These are phyloP conservation scores for Ilex paraguariensis DNA, from an alignment of 305 asterid genomes.

Conservation along the genomic window DNA sequence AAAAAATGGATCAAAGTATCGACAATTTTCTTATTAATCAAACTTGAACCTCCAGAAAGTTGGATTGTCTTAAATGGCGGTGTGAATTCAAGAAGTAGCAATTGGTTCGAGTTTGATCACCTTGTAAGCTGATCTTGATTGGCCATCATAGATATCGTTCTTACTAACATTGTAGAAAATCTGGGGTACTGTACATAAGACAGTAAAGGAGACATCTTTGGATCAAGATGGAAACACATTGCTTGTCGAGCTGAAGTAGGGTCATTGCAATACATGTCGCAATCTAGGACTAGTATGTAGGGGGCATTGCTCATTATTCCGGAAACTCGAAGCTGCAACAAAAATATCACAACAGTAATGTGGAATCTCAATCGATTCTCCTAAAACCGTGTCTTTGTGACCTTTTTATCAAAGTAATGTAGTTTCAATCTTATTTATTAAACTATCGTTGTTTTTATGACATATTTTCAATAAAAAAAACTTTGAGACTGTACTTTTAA, in stretches of 20 bases:
- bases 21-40: too few relatives aligned
- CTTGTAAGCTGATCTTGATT: constrained; percentile 67
- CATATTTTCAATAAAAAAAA: too few relatives aligned
- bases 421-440: too few relatives aligned
- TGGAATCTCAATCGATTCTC: too few relatives aligned
- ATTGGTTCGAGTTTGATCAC: constrained; percentile 14
- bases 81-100: not conserved
- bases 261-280: constrained; percentile 70
- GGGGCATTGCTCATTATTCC: constrained; percentile 68
- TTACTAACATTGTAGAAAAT: constrained; percentile 64
- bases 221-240: constrained; percentile 80
- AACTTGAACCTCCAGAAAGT: too few relatives aligned
- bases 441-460: too few relatives aligned
- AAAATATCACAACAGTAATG: not conserved
- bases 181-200: constrained; percentile 66
- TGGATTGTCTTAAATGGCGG: too few relatives aligned
- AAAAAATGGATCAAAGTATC: not conserved
- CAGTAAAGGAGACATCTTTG: constrained; percentile 38
- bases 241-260: constrained; percentile 77
- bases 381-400: too few relatives aligned
- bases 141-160: constrained; percentile 77
- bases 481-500: too few relatives aligned
- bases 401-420: too few relatives aligned
- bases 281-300: constrained; percentile 45
- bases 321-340: constrained; percentile 52